A percentile compares a stretch with the other conserved stretches of the same genome.
These are phyloP conservation scores for Rhododendron vialii DNA, from an alignment of 148 eudicot genomes.

Conservation along the genomic window DNA sequence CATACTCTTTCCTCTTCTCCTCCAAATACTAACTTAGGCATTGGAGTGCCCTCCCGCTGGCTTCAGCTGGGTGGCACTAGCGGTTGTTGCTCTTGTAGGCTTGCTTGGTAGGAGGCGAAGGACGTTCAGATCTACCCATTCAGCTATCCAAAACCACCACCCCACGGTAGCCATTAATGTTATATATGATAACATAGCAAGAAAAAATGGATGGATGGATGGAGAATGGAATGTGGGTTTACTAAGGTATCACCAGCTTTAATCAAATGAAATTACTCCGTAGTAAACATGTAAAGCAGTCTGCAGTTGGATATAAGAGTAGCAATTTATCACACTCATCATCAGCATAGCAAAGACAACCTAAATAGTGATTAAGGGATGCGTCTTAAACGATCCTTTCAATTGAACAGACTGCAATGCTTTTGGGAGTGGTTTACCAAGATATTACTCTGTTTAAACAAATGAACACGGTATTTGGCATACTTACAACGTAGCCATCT, in stretches of 20 bases:
- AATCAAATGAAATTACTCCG: background rate
- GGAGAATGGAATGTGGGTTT: background rate
- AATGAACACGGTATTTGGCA: background rate
- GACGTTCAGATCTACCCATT: background rate
- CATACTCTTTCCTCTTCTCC: background rate
- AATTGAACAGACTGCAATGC: background rate
- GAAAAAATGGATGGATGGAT: background rate
- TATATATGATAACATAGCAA: background rate
- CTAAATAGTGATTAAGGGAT: background rate
- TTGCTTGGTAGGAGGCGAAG: background rate
- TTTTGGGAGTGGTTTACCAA: background rate
- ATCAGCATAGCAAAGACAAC: background rate
- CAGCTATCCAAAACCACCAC: background rate
- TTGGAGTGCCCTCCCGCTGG: background rate
- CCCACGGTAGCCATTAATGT: background rate
- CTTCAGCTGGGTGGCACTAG: background rate
- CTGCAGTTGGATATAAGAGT: background rate
- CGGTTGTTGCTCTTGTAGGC: background rate
- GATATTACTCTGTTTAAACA: background rate
- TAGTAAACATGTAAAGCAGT: background rate
- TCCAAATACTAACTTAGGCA: background rate
- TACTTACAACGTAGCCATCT: conserved; percentile 69
- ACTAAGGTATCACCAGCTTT: background rate
- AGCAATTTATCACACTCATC: background rate
- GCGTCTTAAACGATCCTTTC: background rate